Evolutionary conservation across 257 asterid species (phyloP).

Genomic region (Osmanthus fragrans): DNA sequence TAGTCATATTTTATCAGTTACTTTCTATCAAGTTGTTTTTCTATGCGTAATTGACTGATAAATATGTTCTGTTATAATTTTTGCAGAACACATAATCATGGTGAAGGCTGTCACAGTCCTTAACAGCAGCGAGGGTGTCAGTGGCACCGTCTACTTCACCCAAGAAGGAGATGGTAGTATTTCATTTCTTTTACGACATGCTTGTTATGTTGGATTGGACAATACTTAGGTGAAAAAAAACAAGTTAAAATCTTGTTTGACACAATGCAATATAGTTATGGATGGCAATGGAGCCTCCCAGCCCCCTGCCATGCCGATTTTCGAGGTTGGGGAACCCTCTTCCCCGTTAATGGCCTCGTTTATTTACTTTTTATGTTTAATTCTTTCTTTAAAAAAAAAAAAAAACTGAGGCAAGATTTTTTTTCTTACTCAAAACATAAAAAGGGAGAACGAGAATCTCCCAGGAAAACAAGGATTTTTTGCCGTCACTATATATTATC

Average conservation of each 20-base stretch:
- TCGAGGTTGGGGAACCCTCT: too few relatives aligned
- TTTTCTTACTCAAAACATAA: too few relatives aligned
- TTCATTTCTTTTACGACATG: not conserved
- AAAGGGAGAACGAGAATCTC: too few relatives aligned
- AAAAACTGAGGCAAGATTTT: too few relatives aligned
- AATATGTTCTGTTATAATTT: not conserved
- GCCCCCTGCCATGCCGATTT: too few relatives aligned
- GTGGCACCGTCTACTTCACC: conserved; percentile 68
- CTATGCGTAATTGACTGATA: not conserved
- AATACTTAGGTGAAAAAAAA: not conserved
- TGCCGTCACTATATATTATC: not conserved
- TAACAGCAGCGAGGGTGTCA: conserved; percentile 86
- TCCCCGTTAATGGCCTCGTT: too few relatives aligned
- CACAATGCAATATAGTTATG: not conserved
- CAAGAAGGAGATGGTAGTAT: conserved; percentile 87
- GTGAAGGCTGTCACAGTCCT: conserved; percentile 95
- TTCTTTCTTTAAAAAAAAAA: too few relatives aligned
- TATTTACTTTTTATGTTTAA: too few relatives aligned
- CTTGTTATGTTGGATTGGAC: not conserved
- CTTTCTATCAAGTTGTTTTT: conserved; percentile 14
- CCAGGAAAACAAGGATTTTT: too few relatives aligned
- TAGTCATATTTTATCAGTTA: not conserved
- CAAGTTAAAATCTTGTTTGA: not conserved
- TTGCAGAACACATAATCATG: conserved; percentile 75
- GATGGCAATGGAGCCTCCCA: too few relatives aligned